Conservation (phyloP, 148 eudicot species). For the Vaccinium myrtillus region DNA sequence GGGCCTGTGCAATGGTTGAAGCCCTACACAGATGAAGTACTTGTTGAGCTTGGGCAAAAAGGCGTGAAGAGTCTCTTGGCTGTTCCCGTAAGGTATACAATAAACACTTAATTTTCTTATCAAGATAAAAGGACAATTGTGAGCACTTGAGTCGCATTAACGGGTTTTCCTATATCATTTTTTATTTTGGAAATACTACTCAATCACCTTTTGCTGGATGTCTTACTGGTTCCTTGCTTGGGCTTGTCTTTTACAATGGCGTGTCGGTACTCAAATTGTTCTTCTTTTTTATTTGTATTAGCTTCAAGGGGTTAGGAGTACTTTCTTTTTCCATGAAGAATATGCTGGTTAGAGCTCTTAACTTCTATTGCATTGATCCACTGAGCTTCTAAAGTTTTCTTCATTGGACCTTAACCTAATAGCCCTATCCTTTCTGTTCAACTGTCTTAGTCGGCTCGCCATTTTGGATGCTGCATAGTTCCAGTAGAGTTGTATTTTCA, state of each 20-base stretch:
- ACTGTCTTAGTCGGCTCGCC: neutral
- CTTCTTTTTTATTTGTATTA: neutral
- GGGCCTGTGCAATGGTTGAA: conserved; percentile 99
- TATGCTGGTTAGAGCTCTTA: neutral
- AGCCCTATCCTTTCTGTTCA: neutral
- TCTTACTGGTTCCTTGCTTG: conserved; percentile 6
- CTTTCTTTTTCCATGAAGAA: neutral
- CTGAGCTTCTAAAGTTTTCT: neutral
- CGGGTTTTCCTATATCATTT: neutral
- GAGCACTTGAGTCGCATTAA: neutral
- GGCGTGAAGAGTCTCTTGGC: conserved; percentile 93
- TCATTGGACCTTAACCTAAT: neutral
- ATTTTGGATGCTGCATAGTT: neutral
- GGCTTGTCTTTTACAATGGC: neutral
- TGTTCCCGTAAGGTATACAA: conserved; percentile 86
- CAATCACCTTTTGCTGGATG: neutral
- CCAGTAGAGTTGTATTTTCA: neutral
- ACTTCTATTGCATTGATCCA: neutral
- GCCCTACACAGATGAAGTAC: conserved; percentile 98
- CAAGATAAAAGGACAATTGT: neutral
- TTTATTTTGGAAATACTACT: neutral
- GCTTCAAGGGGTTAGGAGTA: neutral
- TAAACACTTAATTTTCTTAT: neutral
- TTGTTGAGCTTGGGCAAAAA: conserved; percentile 88
- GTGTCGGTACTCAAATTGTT: neutral